Evolutionary conservation across 2,329 filamentous ascomycete species (phyloP), one percentile per base, ranked within the genome.

Genomic region (Aspergillus hortae): DNA sequence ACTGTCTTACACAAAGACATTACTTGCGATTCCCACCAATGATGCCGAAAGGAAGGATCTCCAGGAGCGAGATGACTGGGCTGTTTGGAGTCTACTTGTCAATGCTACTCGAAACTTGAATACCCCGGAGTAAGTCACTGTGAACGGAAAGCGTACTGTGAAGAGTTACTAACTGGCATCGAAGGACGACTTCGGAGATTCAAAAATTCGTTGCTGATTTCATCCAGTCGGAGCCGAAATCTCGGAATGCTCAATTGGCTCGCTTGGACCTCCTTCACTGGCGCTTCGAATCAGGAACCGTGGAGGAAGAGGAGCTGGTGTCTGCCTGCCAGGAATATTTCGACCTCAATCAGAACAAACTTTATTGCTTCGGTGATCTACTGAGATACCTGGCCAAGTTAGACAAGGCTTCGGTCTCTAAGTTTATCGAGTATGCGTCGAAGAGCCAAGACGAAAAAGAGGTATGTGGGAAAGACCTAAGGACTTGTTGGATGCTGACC

Each of bases 281-380:
- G 53, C 60, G 56, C 25, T 59, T 67, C 9, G 47, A 67, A 44
- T 54, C 56, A 4, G 66, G 64, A 27, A 58, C 59, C 14, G 46
- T 62, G 43, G 62, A 59, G 27, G 52, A 55, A 11, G 59, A 67
- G 6, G 66, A 69, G n/a, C 53, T 77, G 27, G 55, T 76, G 23
- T 52, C 61, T 38, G 67, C 62, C 14, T 77, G 70, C 49, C 63
- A 70, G 49, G 56, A 63, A 38, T 77, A 77, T 57, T 73, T 73
- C 51, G 63, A 74, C 35, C 58, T 57, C 6, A 73, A 73, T 55
- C 69, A 69, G 14, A 62, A 63, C 42, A 78, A 77, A 53, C 63
- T 73, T 19, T 76, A 75, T 56, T 76, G 74, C 52, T 78, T 77
- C 48, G 64, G 67, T 47, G 76, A 78, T 55, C 54, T 78, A 21